Base-by-base conservation (phyloP, 768 basidiomycete species). In the Auriscalpium orientale region DNA sequence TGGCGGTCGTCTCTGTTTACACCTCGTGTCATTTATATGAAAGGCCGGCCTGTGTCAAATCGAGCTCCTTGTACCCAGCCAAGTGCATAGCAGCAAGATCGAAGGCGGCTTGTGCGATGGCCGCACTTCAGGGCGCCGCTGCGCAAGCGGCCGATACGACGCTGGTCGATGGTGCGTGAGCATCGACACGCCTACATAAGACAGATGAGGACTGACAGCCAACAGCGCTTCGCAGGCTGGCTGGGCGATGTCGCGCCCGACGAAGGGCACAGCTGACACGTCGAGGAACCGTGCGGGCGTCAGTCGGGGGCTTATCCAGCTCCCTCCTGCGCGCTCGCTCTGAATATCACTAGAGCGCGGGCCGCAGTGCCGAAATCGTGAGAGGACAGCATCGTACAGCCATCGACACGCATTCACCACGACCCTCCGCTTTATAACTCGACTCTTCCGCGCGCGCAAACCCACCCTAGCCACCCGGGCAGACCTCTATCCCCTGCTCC, bases 131-230 rank as follows among this genome's bases (percentile, higher is more conserved):
- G 51, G 65, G 62, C 64, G 64, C 66, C 59, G 62, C 64, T 66
- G 67, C 67, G 63, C 59, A 59, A 18, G 20, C 22, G 44, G 59
- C 59, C 68, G 60, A 49, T 65, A 66, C 70, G 70, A 64, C 49
- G 57, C 62, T 63, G 61, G 63, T 66, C 51, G 56, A 64, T 64
- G 65, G 65, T 67, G 70, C 60, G 57, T 63, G 40, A 59, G 40
- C 46, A 55, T 65, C 54, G 60, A 56, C 46, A 62, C 72, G 73
- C 75, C 72, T 72, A 73, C 72, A 28, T 28, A 28, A 28, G 28
- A 72, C 73, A 73, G 72, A 74, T 72, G 73, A 58, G 58, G 58
- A 52, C 60, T 62, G 58, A 62, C 59, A 55, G 54, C 58, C 53
- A 53, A 44, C 48, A 49, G 56, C 45, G 54, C 44, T 59, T 58